Base-by-base conservation (phyloP, 176 grass and related monocot species). In the Musa itinerans region DNA sequence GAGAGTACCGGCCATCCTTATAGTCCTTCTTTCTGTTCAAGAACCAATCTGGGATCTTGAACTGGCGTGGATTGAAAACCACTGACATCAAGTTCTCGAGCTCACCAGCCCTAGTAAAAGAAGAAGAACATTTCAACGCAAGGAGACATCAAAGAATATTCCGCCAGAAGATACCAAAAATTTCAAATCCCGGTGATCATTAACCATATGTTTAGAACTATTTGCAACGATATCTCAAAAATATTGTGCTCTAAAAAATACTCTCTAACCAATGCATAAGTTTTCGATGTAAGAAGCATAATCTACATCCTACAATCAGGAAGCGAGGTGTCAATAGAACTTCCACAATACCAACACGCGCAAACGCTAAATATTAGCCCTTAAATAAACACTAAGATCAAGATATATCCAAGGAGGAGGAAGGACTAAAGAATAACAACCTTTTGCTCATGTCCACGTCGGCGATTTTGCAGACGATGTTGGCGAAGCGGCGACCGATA, bases 361-460 rank as follows among this genome's bases (percentile, higher is more conserved):
- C 34, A 34, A 5, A 34, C 34, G 34, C 3, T 34, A 34, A 4
- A 34, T 34, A 34, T 34, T 34, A 34, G 34, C 34, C 3, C 34
- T 5, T 34, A n/a, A 19, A 59, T 21, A 59, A 0, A 59, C n/a
- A 34, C 19, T 19, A 59, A 9, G 3, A 3, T 6, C 17, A 14
- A 57, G 54, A 14, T 8, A 1, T 16, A 8, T 1, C 1, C 2
- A n/a, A 7, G 3, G 15, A n/a, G n/a, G 15, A 59, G 14, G 15
- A 59, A 19, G 54, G 54, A 56, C 17, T 16, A 59, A 59, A 59
- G 34, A 34, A 20, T 1, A 8, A 20, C 15, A 21, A 73, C 71
- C 71, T 27, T 25, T 73, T 73, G 71, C 54, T 73, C 71, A 73
- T 73, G n/a, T 73, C 71, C n/a, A 73, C 71, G 21, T 73, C 70